Conservation (phyloP, 129 eudicot genomes). For the Pittosporum tobira region DNA sequence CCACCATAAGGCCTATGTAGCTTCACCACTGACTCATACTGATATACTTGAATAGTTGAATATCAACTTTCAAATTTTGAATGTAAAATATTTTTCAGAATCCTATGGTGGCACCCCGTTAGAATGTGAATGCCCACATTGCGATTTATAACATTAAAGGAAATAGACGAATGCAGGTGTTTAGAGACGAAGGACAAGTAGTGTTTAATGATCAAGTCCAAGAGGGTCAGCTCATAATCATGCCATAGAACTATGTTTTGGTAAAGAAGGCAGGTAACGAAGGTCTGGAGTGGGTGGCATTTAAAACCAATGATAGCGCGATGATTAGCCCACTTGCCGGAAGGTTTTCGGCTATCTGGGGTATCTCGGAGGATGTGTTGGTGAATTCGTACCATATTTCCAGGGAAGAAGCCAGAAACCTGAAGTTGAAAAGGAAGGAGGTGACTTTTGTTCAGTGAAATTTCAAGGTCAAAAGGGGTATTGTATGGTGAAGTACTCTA, state of each 20-base stretch:
- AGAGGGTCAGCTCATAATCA: conserved; percentile 46
- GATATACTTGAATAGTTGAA: too few relatives aligned
- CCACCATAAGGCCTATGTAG: too few relatives aligned
- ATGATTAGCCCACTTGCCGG: conserved; percentile 41
- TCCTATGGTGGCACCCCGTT: conserved; percentile 51
- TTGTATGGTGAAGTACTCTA: too few relatives aligned
- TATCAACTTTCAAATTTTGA: too few relatives aligned
- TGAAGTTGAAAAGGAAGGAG: conserved; percentile 53
- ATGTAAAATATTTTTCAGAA: conserved; percentile 26
- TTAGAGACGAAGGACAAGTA: conserved; percentile 27
- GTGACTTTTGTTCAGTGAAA: conserved; percentile 36
- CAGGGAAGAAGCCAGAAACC: conserved; percentile 35
- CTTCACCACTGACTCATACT: too few relatives aligned
- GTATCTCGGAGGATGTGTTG: conserved; percentile 50
- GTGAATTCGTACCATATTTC: conserved; percentile 41
- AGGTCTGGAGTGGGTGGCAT: conserved; percentile 60
- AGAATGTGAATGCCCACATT: conserved; percentile 48
- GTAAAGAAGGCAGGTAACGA: conserved; percentile 48
- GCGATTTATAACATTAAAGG: conserved; percentile 46
- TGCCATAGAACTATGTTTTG: conserved; percentile 65
- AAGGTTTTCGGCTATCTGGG: conserved; percentile 35
- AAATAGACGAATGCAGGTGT: conserved; percentile 52
- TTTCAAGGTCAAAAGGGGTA: conserved; percentile 14
- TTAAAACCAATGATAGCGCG: conserved; percentile 55
- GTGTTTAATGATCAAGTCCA: conserved; percentile 44